Conservation (phyloP, 352 stramenopile genomes). For the Globisporangium nagaii region DNA sequence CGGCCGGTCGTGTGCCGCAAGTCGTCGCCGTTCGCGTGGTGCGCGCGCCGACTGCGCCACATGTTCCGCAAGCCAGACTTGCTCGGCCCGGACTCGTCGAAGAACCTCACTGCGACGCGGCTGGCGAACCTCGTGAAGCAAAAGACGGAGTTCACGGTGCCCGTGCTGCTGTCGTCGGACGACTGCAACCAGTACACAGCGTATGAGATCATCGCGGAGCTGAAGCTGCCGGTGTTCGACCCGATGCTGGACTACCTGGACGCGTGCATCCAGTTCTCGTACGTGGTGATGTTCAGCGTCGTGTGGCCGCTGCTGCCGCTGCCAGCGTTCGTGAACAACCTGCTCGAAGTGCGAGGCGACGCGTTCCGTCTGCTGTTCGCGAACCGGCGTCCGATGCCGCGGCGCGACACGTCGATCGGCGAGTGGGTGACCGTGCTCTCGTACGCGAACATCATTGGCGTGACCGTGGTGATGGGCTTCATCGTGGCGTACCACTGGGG, state of each 20-base stretch:
- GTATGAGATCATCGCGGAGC: conserved; percentile 82
- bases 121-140: conserved; percentile 64
- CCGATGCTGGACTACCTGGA: conserved; percentile 85
- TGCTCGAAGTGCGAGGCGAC: conserved; percentile 83
- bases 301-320: conserved; percentile 86
- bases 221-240: conserved; percentile 78
- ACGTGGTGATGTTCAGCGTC: conserved; percentile 89
- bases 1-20: conserved; percentile 62
- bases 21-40: conserved; percentile 56
- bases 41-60: conserved; percentile 30
- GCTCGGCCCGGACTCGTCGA: conserved; percentile 12
- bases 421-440: conserved; percentile 81
- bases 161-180: conserved; percentile 64
- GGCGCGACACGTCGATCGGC: conserved; percentile 75
- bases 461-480: conserved; percentile 76
- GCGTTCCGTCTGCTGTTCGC: conserved; percentile 79
- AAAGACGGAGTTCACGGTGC: conserved; percentile 61
- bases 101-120: conserved; percentile 58
- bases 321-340: conserved; percentile 81
- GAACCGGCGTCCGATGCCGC: conserved; percentile 74
- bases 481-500: conserved; percentile 84
- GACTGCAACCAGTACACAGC: conserved; percentile 85
- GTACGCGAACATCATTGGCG: conserved; percentile 83
- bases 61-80: conserved; percentile 18
- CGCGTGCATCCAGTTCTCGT: conserved; percentile 87